Evolutionary conservation across 768 basidiomycete genomes (phyloP).

Genomic region (Cystobasidium onofrii): DNA sequence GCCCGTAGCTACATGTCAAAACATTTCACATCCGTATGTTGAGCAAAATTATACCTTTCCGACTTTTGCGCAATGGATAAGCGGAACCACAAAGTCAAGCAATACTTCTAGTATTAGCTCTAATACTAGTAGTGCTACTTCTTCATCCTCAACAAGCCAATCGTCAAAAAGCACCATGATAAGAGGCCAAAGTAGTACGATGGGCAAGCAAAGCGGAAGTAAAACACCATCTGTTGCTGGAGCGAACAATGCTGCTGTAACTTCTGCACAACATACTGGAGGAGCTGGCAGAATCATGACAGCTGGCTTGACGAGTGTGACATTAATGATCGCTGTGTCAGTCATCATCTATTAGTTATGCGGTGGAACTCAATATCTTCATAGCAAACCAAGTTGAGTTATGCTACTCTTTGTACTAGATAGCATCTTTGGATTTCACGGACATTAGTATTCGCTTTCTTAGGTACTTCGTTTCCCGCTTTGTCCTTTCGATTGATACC

Average conservation of each 20-base stretch:
- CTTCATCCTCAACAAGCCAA: background rate
- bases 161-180: background rate
- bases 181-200: background rate
- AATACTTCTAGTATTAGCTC: background rate
- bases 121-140: background rate
- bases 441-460: too few relatives aligned
- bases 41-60: constrained; percentile 20
- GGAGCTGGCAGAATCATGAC: background rate
- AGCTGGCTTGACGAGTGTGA: background rate
- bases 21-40: constrained; percentile 18
- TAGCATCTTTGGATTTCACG: too few relatives aligned
- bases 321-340: background rate
- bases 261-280: background rate
- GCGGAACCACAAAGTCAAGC: background rate
- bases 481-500: too few relatives aligned
- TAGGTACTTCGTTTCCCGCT: too few relatives aligned
- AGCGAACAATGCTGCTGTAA: background rate
- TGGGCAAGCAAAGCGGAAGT: background rate
- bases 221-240: background rate
- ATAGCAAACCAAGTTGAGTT: too few relatives aligned
- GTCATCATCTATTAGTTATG: background rate
- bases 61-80: constrained; percentile 10
- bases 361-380: too few relatives aligned
- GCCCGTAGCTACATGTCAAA: constrained; percentile 26
- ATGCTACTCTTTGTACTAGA: too few relatives aligned